These are phyloP conservation scores for Rhododendron griersonianum DNA, from an alignment of 148 eudicot genomes.

Conservation along the genomic window DNA sequence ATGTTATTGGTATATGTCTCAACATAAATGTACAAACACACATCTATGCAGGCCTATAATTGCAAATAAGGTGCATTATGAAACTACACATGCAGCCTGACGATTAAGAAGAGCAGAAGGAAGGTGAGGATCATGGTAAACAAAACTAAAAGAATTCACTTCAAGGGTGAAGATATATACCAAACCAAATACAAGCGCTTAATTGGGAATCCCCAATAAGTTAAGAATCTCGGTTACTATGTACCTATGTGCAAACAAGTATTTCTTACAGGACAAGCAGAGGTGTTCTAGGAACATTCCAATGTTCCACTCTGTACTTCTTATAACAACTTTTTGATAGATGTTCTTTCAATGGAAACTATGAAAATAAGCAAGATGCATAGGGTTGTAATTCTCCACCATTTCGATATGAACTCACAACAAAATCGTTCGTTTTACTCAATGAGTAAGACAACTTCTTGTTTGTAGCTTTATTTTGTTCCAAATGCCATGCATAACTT, in stretches of 20 bases:
- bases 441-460: no score
- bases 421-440: no score
- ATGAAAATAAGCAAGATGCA: neutral
- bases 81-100: neutral
- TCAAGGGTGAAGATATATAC: neutral
- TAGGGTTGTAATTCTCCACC: neutral
- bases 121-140: neutral
- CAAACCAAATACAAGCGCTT: neutral
- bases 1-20: neutral
- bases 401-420: no score
- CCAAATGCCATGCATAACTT: no score
- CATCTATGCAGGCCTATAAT: neutral
- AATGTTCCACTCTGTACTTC: no score
- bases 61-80: neutral
- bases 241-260: no score
- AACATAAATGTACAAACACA: no score
- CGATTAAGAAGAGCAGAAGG: neutral
- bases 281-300: no score
- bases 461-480: no score
- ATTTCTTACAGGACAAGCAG: neutral
- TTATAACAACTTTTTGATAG: no score
- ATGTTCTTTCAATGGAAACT: neutral
- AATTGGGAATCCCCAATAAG: neutral
- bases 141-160: neutral
- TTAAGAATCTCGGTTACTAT: neutral